phyloP scores from a whole-genome alignment of 2,329 filamentous ascomycete genomes.

The Exophiala viscosa region DNA sequence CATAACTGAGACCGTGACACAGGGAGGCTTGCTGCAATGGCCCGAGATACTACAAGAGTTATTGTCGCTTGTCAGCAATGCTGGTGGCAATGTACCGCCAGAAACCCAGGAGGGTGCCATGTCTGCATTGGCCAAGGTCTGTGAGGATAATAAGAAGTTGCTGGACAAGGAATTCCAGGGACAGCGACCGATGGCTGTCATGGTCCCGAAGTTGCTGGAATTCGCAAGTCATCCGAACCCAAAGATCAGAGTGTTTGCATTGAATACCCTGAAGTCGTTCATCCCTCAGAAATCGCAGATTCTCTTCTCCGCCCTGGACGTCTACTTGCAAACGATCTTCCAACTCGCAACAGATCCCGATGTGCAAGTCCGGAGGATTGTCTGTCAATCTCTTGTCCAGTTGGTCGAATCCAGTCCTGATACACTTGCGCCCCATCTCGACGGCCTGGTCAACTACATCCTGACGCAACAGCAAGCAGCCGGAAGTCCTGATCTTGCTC shows the following conservation, averaged over 20 bases:
- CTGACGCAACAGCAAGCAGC: constrained; percentile 77
- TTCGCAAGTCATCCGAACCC: constrained; percentile 73
- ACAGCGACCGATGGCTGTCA: constrained; percentile 78
- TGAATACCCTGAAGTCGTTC: constrained; percentile 88
- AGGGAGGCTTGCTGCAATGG: constrained; percentile 84
- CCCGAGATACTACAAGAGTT: constrained; percentile 84
- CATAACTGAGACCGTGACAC: constrained; percentile 83
- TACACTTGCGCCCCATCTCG: constrained; percentile 83
- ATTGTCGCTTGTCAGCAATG: constrained; percentile 71
- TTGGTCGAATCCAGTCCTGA: constrained; percentile 87
- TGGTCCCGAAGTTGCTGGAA: constrained; percentile 85
- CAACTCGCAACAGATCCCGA: constrained; percentile 71
- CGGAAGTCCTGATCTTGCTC: constrained; percentile 82
- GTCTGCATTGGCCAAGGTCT: constrained; percentile 89
- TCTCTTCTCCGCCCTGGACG: constrained; percentile 74
- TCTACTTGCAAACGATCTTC: constrained; percentile 78
- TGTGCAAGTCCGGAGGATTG: constrained; percentile 81
- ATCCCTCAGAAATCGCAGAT: constrained; percentile 79
- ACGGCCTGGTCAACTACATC: constrained; percentile 87
- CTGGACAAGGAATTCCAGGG: constrained; percentile 85
- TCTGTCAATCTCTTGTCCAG: constrained; percentile 89
- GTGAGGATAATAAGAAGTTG: constrained; percentile 87
- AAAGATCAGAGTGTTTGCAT: constrained; percentile 73
- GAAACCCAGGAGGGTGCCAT: constrained; percentile 89
- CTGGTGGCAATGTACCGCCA: constrained; percentile 61